Base-by-base conservation (phyloP, 2,329 filamentous ascomycete species). In the Aspergillus sojae region DNA sequence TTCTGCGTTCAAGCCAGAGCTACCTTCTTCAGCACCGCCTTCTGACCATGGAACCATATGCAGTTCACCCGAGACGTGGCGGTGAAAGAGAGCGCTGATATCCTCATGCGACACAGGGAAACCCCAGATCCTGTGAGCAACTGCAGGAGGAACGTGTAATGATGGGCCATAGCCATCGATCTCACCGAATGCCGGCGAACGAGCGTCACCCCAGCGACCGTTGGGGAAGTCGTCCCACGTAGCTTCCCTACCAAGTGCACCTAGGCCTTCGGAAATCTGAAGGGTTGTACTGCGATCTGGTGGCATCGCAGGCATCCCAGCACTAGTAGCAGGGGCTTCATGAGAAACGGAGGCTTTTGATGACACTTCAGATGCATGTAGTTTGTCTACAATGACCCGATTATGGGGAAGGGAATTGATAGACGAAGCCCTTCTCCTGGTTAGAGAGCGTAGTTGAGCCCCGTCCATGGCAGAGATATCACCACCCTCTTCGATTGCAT, bases 161-260 rank as follows among this genome's bases (percentile, higher is more conserved):
- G 91, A 95, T n/a, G 96, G 93, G 12, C 95, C 95, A 75, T 98
- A 98, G n/a, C 94, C 94, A 74, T 98, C 94, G 63, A 97, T 97
- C 78, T 97, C 93, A 72, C 94, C 94, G 75, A 96, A 98, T 0
- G 94, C 94, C 1, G 93, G 93, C 3, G 93, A 97, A 58, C 94
- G 88, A 5, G 94, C 92, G 73, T 97, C 94, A 75, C 94, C 94
- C 89, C 94, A 98, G 61, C 94, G 88, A 32, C 94, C 95, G 81
- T 98, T 98, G 67, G 94, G 94, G 78, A 93, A 99, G 72, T 99
- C 95, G 73, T 99, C 95, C 95, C 95, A 99, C 0, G 95, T 99
- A 39, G 95, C 95, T 82, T 98, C 94, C 57, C 95, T 87, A 12
- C 94, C 95, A 7, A 97, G 83, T 4, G 91, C 86, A 28, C 94